Conservation (phyloP, 2,329 filamentous ascomycete genomes). For the Akanthomyces uredinophilus region DNA sequence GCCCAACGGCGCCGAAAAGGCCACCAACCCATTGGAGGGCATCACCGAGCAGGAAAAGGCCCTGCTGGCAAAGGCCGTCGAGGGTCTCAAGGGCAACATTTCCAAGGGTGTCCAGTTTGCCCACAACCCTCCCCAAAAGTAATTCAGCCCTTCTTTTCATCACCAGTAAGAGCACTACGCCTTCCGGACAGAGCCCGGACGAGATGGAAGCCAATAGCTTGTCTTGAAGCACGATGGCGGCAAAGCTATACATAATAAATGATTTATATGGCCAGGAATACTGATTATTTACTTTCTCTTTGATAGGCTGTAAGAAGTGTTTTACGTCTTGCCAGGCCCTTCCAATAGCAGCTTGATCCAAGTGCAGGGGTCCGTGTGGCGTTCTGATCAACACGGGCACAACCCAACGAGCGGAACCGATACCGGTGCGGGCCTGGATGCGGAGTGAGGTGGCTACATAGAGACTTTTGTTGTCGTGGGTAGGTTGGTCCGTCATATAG, state of each 20-base stretch:
- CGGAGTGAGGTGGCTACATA: neutral
- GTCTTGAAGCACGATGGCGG: constrained; percentile 27
- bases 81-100: constrained; percentile 88
- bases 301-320: constrained; percentile 13
- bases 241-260: constrained; percentile 33
- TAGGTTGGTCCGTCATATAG: neutral
- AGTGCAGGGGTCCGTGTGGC: neutral
- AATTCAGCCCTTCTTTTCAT: constrained; percentile 36
- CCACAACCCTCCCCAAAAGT: constrained; percentile 84
- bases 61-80: constrained; percentile 69
- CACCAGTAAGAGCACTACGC: constrained; percentile 17
- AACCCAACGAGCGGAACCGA: neutral
- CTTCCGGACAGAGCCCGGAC: constrained; percentile 24
- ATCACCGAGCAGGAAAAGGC: constrained; percentile 86
- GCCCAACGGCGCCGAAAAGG: constrained; percentile 82
- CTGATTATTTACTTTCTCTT: constrained; percentile 27
- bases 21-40: constrained; percentile 68
- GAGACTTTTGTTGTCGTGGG: neutral
- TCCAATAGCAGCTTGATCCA: neutral
- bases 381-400: neutral
- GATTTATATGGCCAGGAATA: constrained; percentile 26
- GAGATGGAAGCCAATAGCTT: constrained; percentile 23
- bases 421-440: neutral
- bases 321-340: neutral
- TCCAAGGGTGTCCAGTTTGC: constrained; percentile 88